Base-by-base conservation (phyloP, 805 yeast species). In the Candida maris region DNA sequence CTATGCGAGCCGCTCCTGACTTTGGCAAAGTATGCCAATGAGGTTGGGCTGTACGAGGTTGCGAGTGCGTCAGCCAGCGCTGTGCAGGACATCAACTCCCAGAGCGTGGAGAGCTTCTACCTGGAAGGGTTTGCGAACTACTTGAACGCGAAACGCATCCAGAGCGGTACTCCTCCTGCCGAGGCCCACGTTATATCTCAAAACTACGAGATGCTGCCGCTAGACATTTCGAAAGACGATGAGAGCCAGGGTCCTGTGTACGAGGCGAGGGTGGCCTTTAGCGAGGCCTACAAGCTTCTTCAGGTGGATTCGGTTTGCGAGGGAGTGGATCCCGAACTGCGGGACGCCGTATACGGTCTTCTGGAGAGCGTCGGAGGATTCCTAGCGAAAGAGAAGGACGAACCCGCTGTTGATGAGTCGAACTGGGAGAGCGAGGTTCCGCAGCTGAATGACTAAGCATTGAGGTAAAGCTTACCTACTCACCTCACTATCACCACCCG, bases 31-130 rank as follows among this genome's bases (percentile, higher is more conserved):
- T 81, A 76, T 61, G 75, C 88, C 43, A 69, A 85, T 28, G 97
- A 93, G 60, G 65, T 85, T 53, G 91, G 81, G 15, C 59, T 76
- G 45, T 79, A 77, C 52, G 95, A 85, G 25, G 51, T 71, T 13
- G 85, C 85, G 3, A 65, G 76, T 3, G 71, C 73, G n/a, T 78
- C 87, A n/a, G 70, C 87, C 9, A 63, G 71, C 13, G 71, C 72
- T 18, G 69, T 81, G 13, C 81, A 81, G 49, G 91, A 84, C 42
- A 75, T 91, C 30, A 88, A 91, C 62, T 97, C 91, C 50, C 81
- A 79, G 49, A 77, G 86, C 42, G 67, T 86, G 39, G 97, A 93
- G 52, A 72, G 81, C 26, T 83, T 75, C 54, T 93, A 93, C 57
- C 64, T 88, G 45, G 94, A 86, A 53, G 94, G 93, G 0, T 76